Conservation (phyloP, 2,329 filamentous ascomycete genomes). For the Fusarium duplospermum region DNA sequence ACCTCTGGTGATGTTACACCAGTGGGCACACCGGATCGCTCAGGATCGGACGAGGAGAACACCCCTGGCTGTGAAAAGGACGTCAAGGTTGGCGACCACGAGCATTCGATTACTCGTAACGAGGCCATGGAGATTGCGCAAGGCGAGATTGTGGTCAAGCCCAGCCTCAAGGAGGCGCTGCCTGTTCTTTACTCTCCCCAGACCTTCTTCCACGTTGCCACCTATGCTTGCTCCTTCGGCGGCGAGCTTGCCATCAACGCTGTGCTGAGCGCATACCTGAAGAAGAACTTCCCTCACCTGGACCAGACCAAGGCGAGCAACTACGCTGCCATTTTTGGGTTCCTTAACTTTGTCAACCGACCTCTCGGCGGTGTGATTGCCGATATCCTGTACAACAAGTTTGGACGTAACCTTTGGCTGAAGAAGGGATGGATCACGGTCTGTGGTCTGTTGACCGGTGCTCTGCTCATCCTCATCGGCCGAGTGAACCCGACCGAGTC, state of each 20-base stretch:
- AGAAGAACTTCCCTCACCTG: constrained; percentile 68
- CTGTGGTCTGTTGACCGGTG: constrained; percentile 71
- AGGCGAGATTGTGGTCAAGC: constrained; percentile 65
- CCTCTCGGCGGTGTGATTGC: constrained; percentile 72
- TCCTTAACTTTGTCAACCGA: constrained; percentile 76
- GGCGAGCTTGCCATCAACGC: constrained; percentile 72
- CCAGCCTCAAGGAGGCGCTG: constrained; percentile 62
- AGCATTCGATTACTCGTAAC: constrained; percentile 59
- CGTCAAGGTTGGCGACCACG: constrained; percentile 53
- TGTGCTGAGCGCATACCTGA: constrained; percentile 68
- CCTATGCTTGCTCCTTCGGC: constrained; percentile 74
- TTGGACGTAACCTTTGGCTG: constrained; percentile 49
- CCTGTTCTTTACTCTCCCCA: constrained; percentile 63
- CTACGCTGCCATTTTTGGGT: constrained; percentile 80
- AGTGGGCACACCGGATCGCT: constrained; percentile 57
- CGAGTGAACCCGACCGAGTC: constrained; percentile 70
- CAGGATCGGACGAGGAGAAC: constrained; percentile 49
- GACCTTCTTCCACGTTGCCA: constrained; percentile 64
- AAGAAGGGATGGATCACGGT: constrained; percentile 60
- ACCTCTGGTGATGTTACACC: constrained; percentile 61
- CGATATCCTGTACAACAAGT: constrained; percentile 61
- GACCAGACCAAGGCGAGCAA: constrained; percentile 67
- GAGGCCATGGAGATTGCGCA: constrained; percentile 67
- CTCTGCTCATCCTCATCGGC: constrained; percentile 71
- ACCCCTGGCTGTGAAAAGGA: constrained; percentile 51